These are phyloP conservation scores for Rhodotorula mucilaginosa DNA, from an alignment of 1,284 basidiomycete species.

Conservation along the genomic window DNA sequence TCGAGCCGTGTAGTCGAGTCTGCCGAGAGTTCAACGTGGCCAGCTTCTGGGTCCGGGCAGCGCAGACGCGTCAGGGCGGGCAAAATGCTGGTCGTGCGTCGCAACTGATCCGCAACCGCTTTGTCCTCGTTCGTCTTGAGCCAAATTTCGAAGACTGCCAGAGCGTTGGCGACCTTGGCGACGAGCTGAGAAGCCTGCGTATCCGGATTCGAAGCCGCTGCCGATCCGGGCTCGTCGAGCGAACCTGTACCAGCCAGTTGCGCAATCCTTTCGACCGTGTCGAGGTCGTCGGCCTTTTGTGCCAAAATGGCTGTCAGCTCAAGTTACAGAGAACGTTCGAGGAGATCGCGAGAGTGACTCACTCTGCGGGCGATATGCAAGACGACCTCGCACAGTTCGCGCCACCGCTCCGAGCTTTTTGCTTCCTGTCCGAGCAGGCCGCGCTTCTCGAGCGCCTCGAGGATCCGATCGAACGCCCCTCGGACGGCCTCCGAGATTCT, in stretches of 20 bases:
- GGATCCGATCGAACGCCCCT: slow-evolving; percentile 13
- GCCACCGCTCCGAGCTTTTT: slow-evolving; percentile 17
- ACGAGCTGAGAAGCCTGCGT: slow-evolving; percentile 1
- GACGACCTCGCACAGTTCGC: slow-evolving; percentile 29
- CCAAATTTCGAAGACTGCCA: slow-evolving; percentile 23
- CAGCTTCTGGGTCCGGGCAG: background rate
- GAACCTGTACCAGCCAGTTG: slow-evolving; percentile 1
- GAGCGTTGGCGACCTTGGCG: slow-evolving; percentile 18
- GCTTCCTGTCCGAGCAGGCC: background rate
- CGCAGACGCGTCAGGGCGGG: slow-evolving; percentile 15
- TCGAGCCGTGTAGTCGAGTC: slow-evolving; percentile 18
- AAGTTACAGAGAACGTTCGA: too few relatives aligned
- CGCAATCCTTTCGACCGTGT: slow-evolving; percentile 19
- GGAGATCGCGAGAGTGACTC: background rate
- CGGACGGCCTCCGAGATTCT: slow-evolving; percentile 12
- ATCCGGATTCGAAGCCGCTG: background rate
- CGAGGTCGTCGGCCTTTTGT: slow-evolving; percentile 19
- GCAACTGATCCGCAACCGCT: slow-evolving; percentile 1
- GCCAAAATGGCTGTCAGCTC: background rate
- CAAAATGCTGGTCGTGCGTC: background rate
- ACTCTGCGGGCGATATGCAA: slow-evolving; percentile 32
- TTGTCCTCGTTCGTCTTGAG: slow-evolving; percentile 6
- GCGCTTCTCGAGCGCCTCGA: slow-evolving; percentile 1
- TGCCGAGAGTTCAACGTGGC: background rate
- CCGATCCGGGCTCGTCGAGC: background rate